Conservation (phyloP, 164 flowering plant species). For the Echeveria elegans region DNA sequence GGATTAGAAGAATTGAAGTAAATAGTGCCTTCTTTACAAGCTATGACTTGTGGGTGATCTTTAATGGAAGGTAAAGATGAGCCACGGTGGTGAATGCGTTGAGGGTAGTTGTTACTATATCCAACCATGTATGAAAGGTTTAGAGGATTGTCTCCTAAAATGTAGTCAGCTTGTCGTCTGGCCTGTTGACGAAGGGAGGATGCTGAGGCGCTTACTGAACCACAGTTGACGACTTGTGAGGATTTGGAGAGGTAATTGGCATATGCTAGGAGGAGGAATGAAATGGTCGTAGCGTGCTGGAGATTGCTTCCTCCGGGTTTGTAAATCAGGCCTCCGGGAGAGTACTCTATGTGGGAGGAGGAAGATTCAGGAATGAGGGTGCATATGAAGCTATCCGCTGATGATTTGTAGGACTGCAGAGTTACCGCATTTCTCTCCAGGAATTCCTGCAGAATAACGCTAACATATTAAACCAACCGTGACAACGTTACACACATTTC, state of each 20-base stretch:
- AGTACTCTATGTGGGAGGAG: constrained; percentile 64
- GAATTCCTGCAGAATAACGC: constrained; percentile 46
- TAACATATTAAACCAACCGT: background rate
- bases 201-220: constrained; percentile 39
- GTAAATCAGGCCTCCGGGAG: constrained; percentile 87
- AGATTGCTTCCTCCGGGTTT: constrained; percentile 91
- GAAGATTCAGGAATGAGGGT: constrained; percentile 69
- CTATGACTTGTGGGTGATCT: constrained; percentile 57
- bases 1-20: constrained; percentile 67
- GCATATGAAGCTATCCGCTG: constrained; percentile 94
- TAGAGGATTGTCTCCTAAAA: constrained; percentile 76
- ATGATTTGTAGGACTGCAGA: constrained; percentile 66
- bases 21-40: constrained; percentile 68
- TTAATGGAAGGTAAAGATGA: constrained; percentile 75
- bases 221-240: constrained; percentile 59
- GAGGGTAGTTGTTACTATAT: constrained; percentile 58
- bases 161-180: constrained; percentile 71
- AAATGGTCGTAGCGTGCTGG: constrained; percentile 79
- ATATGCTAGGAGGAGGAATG: constrained; percentile 78
- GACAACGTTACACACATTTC: background rate
- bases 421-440: constrained; percentile 45
- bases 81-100: constrained; percentile 79
- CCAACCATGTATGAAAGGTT: constrained; percentile 91
- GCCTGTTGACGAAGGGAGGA: constrained; percentile 50
- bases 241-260: constrained; percentile 60